Evolutionary conservation across 2,329 filamentous ascomycete species (phyloP).

Genomic region (Phaeosphaeriaceae sp.): DNA sequence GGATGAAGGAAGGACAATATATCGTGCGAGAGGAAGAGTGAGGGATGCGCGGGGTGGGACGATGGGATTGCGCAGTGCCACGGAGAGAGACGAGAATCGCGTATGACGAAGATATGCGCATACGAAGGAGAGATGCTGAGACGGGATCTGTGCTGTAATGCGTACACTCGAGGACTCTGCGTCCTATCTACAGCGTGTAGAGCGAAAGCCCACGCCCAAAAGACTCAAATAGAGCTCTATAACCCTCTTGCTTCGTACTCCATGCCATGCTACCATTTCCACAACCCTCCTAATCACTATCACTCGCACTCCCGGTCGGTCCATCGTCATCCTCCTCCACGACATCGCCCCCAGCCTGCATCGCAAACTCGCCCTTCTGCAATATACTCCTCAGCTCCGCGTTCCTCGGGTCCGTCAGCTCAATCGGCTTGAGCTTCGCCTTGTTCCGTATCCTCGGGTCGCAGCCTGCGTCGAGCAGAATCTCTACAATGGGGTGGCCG

Average conservation of each 20-base stretch:
- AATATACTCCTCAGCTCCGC: slow-evolving; percentile 67
- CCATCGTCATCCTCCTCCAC: slow-evolving; percentile 58
- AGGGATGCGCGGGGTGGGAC: background rate
- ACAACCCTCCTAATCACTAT: slow-evolving; percentile 44
- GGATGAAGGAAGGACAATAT: background rate
- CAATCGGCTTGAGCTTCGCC: slow-evolving; percentile 72
- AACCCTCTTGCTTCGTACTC: background rate
- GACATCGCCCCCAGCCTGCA: slow-evolving; percentile 56
- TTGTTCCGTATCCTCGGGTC: slow-evolving; percentile 72
- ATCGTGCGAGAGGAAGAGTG: background rate
- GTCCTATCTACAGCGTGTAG: background rate
- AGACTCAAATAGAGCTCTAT: background rate
- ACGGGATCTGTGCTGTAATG: background rate
- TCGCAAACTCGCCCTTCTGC: slow-evolving; percentile 73
- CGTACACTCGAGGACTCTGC: background rate
- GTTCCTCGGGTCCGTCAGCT: slow-evolving; percentile 78
- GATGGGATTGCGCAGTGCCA: background rate
- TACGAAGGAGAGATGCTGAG: background rate
- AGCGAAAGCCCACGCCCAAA: background rate
- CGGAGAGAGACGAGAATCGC: background rate
- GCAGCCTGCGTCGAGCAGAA: slow-evolving; percentile 82
- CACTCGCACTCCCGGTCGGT: slow-evolving; percentile 57
- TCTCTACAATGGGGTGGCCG: slow-evolving; percentile 72
- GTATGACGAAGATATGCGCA: background rate
- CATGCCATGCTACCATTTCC: background rate